Evolutionary conservation across 2,329 filamentous ascomycete species (phyloP).

Genomic region (Teratosphaeria epicoccoides): DNA sequence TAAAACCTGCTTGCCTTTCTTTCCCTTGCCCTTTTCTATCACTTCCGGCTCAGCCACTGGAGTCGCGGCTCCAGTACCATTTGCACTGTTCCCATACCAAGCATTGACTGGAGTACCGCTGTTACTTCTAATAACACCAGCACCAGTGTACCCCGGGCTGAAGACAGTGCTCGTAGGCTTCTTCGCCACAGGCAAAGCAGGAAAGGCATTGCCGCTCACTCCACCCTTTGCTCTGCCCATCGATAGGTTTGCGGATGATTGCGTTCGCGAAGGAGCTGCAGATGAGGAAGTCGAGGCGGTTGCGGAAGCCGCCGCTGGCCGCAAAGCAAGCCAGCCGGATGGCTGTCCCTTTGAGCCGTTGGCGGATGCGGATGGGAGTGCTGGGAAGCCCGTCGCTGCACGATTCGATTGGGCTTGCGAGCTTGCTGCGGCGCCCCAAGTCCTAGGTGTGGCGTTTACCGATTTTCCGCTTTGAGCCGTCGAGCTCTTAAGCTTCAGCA

Average conservation of each 20-base stretch:
- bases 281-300: conserved; percentile 20
- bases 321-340: conserved; percentile 21
- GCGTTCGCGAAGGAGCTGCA: conserved; percentile 28
- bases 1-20: conserved; percentile 41
- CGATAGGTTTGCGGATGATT: conserved; percentile 19
- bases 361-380: conserved; percentile 14
- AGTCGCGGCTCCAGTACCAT: conserved; percentile 12
- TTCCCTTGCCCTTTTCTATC: conserved; percentile 34
- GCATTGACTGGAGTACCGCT: conserved; percentile 30
- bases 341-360: conserved; percentile 9
- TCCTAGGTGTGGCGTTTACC: conserved; percentile 30
- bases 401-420: conserved; percentile 9
- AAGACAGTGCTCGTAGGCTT: conserved; percentile 52
- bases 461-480: conserved; percentile 54
- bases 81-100: conserved; percentile 21
- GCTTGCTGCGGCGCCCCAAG: conserved; percentile 40
- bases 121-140: conserved; percentile 33
- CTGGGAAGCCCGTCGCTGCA: conserved; percentile 15
- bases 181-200: conserved; percentile 66
- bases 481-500: conserved; percentile 59
- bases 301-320: conserved; percentile 20
- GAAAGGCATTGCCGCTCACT: conserved; percentile 55
- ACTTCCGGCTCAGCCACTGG: conserved; percentile 11
- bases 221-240: conserved; percentile 5
- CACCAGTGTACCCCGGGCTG: conserved; percentile 39